Base-by-base conservation (phyloP, 208 protist species). In the Crithidia bombi region DNA sequence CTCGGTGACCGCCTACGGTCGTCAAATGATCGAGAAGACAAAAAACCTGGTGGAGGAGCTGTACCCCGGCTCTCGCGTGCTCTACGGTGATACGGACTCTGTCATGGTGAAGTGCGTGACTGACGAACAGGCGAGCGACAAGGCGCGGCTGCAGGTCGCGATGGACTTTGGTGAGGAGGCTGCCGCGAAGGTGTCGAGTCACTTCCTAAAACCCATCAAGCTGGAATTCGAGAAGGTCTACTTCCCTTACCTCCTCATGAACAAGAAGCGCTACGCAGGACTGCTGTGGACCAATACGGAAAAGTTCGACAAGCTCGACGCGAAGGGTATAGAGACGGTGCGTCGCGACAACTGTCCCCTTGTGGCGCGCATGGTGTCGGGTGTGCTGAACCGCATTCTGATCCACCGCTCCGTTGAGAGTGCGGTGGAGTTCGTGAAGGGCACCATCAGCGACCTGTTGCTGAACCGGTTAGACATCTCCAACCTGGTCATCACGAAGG, bases 141-240 rank as follows among this genome's bases (percentile, higher is more conserved):
- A 87, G 75, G 89, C 85, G 68, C 79, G 73, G 10, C 63, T 91
- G 58, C 69, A 82, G 65, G 74, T 47, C 36, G 78, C 86, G 38
- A 90, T 87, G 87, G 63, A 79, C 55, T 97, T 97, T 80, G 94
- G 86, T 39, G 90, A 84, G 71, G 90, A 79, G 69, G 99, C 99
- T 0, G 97, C 99, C 0, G 87, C 95, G n/a, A 64, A 79, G 19
- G 96, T 92, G 28, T 94, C 91, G 12, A 78, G 66, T 30, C 69
- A 94, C 71, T 96, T 96, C 47, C 52, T 92, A 38, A 81, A 89
- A 21, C 99, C 99, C 12, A 99, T 99, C 72, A 98, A 97, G 66
- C 91, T 99, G 21, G 98, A 99, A 78, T 99, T 99, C 75, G 99
- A 99, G 79, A 99, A 99, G 86, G 96, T 98, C 14, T 99, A 99